These are phyloP conservation scores for Fraxinus americana DNA, from an alignment of 257 asterid genomes.

Conservation along the genomic window DNA sequence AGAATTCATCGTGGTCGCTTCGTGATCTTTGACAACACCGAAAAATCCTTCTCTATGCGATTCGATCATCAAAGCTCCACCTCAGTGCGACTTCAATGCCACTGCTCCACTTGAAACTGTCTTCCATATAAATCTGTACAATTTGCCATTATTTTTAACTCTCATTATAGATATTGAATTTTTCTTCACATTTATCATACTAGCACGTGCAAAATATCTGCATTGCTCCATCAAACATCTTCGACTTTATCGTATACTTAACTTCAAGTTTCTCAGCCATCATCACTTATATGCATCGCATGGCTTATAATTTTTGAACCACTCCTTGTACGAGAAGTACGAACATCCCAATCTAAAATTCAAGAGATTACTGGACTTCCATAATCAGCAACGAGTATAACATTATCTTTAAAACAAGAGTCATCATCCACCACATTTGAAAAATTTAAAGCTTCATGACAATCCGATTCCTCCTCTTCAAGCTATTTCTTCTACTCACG, in stretches of 20 bases:
- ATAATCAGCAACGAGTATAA: too few relatives aligned
- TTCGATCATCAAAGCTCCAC: neutral
- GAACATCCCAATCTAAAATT: too few relatives aligned
- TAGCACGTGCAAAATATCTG: neutral
- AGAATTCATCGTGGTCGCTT: neutral
- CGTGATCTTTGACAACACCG: neutral
- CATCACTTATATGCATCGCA: neutral
- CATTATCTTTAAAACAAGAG: neutral
- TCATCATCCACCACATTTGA: neutral
- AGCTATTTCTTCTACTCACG: neutral
- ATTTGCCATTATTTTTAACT: neutral
- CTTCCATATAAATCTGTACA: neutral
- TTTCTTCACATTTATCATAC: neutral
- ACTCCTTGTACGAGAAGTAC: too few relatives aligned
- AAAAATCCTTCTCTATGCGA: neutral
- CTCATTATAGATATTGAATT: neutral
- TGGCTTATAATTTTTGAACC: neutral
- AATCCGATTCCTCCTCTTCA: neutral
- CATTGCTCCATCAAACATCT: neutral
- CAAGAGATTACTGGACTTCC: too few relatives aligned
- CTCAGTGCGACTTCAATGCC: neutral
- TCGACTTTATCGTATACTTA: neutral
- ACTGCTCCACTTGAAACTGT: neutral
- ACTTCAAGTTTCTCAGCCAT: too few relatives aligned
- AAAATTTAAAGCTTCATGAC: neutral